Base-by-base conservation (phyloP, 371 early-diverging fungal species). In the Mucor indicus region DNA sequence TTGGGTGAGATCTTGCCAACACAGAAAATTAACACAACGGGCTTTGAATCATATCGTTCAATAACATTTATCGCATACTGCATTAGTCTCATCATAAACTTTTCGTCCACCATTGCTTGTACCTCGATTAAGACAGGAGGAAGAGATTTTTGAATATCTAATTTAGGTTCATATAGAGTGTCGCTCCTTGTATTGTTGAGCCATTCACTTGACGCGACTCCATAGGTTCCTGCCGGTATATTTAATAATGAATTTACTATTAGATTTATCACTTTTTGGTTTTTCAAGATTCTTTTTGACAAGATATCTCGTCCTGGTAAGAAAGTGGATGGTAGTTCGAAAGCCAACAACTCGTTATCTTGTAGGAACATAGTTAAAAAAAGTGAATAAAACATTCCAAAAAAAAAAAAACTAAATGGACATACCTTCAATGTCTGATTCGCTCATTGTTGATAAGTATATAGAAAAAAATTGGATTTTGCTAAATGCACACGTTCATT, bases 31-130 rank as follows among this genome's bases (percentile, higher is more conserved):
- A 42, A 50, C 36, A 50, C 51, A 50, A 32, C 32, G 41, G 35
- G 49, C 49, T 49, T 49, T 40, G 44, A 45, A 13, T 45, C 36
- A 23, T 45, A 24, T 25, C n/a, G 35, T n/a, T n/a, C 24, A 17
- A 42, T 29, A 30, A 42, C 30, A 15, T 42, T 42, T 16, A 30
- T 27, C 30, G 30, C 3, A 17, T 42, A 42, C 3, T 12, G 27
- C 42, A 55, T 41, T 33, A 44, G 40, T 55, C 55, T 42, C 36
- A 46, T 42, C 50, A 55, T 55, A 50, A 55, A 55, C 36, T 44
- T 43, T 42, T 48, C 32, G 20, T 48, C 39, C 45, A 55, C 56
- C 36, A 22, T 50, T 24, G 41, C 37, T 44, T 55, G 55, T 48
- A 43, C 42, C 38, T 55, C 55, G 19, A 55, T 35, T 38, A 55